A percentile compares a stretch with the other conserved stretches of the same genome.
Evolutionary conservation across 140 eudicot genomes (phyloP).

Genomic region (Erigeron philadelphicus): DNA sequence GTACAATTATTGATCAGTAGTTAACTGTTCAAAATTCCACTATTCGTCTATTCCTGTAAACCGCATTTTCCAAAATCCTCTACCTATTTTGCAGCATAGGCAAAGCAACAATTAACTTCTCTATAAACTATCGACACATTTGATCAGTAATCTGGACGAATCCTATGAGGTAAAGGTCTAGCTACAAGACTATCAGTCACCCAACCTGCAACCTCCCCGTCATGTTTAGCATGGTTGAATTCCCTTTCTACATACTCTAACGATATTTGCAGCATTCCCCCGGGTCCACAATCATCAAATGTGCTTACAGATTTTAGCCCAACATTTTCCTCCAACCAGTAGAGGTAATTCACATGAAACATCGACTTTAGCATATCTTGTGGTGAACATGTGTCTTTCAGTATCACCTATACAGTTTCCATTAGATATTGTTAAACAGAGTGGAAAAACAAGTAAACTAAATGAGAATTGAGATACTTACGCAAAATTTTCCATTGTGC

Average conservation of each 20-base stretch:
- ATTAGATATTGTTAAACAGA: not conserved
- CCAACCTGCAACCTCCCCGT: slow-evolving; percentile 85
- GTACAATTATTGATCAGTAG: slow-evolving; percentile 14
- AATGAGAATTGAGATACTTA: slow-evolving; percentile 29
- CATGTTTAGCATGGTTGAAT: slow-evolving; percentile 72
- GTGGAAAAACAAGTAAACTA: not conserved
- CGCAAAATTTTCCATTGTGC: slow-evolving; percentile 67
- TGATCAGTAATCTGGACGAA: slow-evolving; percentile 36
- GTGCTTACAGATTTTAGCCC: slow-evolving; percentile 53
- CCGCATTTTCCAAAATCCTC: not conserved
- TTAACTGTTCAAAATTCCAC: slow-evolving; percentile 9
- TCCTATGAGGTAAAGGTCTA: slow-evolving; percentile 74
- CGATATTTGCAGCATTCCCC: slow-evolving; percentile 73
- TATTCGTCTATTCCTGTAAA: slow-evolving; percentile 4
- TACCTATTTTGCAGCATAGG: not conserved
- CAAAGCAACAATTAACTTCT: not conserved
- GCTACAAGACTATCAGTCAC: slow-evolving; percentile 81
- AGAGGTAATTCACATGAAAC: slow-evolving; percentile 74
- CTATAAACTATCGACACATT: slow-evolving; percentile 8
- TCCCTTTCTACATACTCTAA: slow-evolving; percentile 77
- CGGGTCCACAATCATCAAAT: slow-evolving; percentile 62
- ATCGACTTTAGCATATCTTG: slow-evolving; percentile 92
- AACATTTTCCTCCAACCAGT: slow-evolving; percentile 83
- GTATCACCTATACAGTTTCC: slow-evolving; percentile 44
- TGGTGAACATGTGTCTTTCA: slow-evolving; percentile 65